Evolutionary conservation across 495 filamentous ascomycete genomes (phyloP).

Genomic region (Penicillium verhagenii): DNA sequence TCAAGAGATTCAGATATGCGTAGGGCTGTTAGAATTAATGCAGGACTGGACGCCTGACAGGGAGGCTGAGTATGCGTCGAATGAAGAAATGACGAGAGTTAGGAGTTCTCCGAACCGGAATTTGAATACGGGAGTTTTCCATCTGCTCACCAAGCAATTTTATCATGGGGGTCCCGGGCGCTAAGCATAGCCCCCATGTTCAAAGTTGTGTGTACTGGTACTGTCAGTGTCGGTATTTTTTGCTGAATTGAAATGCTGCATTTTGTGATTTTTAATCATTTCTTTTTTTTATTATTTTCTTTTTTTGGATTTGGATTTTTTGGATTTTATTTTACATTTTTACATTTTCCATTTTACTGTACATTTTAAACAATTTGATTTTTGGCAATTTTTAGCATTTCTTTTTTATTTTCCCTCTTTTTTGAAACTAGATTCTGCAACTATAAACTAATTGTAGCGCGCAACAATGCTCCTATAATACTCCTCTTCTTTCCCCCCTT

Average conservation of each 20-base stretch:
- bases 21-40: background rate
- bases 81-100: background rate
- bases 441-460: slow-evolving; percentile 14
- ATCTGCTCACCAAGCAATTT: background rate
- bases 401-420: slow-evolving; percentile 1
- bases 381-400: slow-evolving; percentile 3
- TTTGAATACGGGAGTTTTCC: too few species aligned
- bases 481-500: slow-evolving; percentile 29
- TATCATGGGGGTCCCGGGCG: background rate
- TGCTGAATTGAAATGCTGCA: slow-evolving; percentile 18
- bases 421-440: background rate
- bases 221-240: slow-evolving; percentile 7
- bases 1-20: too few species aligned
- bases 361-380: slow-evolving; percentile 3
- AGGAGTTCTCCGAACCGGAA: too few species aligned
- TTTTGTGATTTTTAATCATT: slow-evolving; percentile 15
- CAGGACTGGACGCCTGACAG: slow-evolving; percentile 12
- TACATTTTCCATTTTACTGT: slow-evolving; percentile 2
- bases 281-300: slow-evolving; percentile 4
- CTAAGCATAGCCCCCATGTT: slow-evolving; percentile 1
- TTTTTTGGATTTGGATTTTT: too few species aligned
- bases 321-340: background rate
- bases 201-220: background rate
- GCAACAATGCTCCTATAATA: slow-evolving; percentile 21
- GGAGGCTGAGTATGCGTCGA: slow-evolving; percentile 1